Evolutionary conservation across 2,329 filamentous ascomycete genomes (phyloP), one percentile per base, ranked within the genome.

Genomic region (Chalara sp.): DNA sequence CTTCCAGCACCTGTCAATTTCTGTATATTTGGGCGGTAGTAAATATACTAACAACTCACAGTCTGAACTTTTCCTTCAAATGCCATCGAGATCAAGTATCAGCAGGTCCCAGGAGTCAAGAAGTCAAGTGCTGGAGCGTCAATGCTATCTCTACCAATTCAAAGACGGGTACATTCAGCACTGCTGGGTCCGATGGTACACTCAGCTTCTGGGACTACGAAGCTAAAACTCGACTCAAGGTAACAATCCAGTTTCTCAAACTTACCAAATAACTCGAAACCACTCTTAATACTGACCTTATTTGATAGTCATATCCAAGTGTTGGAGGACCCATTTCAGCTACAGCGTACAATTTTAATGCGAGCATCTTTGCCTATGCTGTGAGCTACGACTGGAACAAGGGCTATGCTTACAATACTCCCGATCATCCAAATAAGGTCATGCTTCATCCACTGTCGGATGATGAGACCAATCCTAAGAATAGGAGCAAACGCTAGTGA

Each of bases 371-470:
- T 64, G 87, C 87, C 21, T 92, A 92, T 62, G 89, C 90, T 28
- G 80, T 96, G 45, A 89, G 89, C 66, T 97, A 97, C 68, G 92
- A 97, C 72, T 97, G 92, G 92, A 88, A 85, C 72, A 96, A 97
- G 75, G 92, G 92, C n/a, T 96, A 90, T 72, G 81, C 86, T 57
- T 80, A 76, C 57, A 96, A 96, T 70, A 91, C 75, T 31, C 82
- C 81, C 52, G 76, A 76, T 57, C 80, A 80, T 54, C 80, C 86
- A 6, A 86, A 80, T 68, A 91, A 91, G 72, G 83, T 92, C 47
- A 89, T 89, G 82, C 74, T 93, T 63, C 87, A 92, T 66, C 83
- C 86, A 2, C 80, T 92, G 10, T 69, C 70, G 28, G 75, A 72
- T 12, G 80, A 81, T 41, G 80, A 83, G 61, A 76, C 78, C 39